These are phyloP conservation scores for Angomonas ambiguus DNA, from an alignment of 208 protist genomes.

Conservation along the genomic window DNA sequence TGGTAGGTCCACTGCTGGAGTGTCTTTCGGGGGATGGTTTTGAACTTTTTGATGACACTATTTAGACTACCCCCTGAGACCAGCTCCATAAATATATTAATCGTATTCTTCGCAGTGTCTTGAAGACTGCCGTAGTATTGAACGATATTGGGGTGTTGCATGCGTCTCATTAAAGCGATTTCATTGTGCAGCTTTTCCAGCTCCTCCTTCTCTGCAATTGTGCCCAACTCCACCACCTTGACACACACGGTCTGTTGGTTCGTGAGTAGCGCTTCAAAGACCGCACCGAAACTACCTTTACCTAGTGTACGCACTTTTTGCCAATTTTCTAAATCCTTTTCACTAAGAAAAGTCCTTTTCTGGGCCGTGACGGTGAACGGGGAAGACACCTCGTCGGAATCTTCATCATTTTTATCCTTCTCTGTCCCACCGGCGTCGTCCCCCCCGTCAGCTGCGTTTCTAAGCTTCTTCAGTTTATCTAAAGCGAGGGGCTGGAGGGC, in stretches of 20 bases:
- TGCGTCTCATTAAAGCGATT: conserved; percentile 75
- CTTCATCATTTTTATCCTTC: not conserved
- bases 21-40: conserved; percentile 60
- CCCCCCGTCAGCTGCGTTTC: conserved; percentile 16
- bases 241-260: conserved; percentile 76
- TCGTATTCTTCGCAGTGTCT: conserved; percentile 47
- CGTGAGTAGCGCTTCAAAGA: conserved; percentile 67
- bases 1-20: conserved; percentile 85
- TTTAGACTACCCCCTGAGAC: conserved; percentile 79
- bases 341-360: conserved; percentile 34
- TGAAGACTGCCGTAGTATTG: conserved; percentile 87
- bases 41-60: conserved; percentile 76
- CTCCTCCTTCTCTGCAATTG: conserved; percentile 50
- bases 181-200: conserved; percentile 81
- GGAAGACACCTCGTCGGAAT: conserved; percentile 11
- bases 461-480: conserved; percentile 36
- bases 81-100: conserved; percentile 94
- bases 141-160: conserved; percentile 89
- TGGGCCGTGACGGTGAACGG: conserved; percentile 11
- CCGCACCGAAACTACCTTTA: conserved; percentile 84
- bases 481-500: conserved; percentile 40
- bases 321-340: conserved; percentile 68
- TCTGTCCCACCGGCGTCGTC: not conserved
- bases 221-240: conserved; percentile 83
- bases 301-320: conserved; percentile 67